Evolutionary conservation across 805 yeast species (phyloP).

Genomic region (Candida nemodendra): DNA sequence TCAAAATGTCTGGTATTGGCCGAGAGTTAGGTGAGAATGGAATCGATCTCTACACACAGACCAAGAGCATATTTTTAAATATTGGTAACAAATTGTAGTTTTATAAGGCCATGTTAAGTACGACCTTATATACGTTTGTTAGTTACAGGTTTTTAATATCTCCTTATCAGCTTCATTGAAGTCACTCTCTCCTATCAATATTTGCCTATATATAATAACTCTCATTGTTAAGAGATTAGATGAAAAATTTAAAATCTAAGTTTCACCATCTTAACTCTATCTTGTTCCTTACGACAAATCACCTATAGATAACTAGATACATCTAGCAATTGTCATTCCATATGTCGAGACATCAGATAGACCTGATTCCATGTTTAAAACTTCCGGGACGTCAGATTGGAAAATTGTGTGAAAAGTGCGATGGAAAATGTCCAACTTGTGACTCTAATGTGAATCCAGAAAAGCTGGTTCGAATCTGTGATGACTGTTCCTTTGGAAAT

Average conservation of each 20-base stretch:
- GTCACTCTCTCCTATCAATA: no score
- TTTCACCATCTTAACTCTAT: no score
- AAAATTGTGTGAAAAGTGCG: slow-evolving; percentile 77
- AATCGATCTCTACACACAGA: slow-evolving; percentile 66
- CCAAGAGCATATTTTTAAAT: slow-evolving; percentile 64
- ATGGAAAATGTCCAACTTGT: slow-evolving; percentile 88
- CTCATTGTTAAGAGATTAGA: no score
- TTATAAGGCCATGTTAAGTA: no score
- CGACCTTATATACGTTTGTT: no score
- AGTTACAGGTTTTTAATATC: no score
- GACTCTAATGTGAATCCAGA: slow-evolving; percentile 80
- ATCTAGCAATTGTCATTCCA: not conserved
- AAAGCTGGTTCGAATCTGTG: slow-evolving; percentile 69
- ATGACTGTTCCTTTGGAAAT: slow-evolving; percentile 79
- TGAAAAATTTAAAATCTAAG: no score
- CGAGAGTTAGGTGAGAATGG: slow-evolving; percentile 80
- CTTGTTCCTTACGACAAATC: no score
- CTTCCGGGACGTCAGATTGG: slow-evolving; percentile 79
- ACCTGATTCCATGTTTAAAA: slow-evolving; percentile 77
- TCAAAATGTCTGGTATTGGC: slow-evolving; percentile 76
- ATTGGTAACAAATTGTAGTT: slow-evolving; percentile 37
- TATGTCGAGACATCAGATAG: slow-evolving; percentile 91
- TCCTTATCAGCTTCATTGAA: no score
- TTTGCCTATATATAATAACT: no score
- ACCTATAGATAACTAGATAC: no score